Conservation (phyloP, 164 flowering plant species). For the Houttuynia cordata region DNA sequence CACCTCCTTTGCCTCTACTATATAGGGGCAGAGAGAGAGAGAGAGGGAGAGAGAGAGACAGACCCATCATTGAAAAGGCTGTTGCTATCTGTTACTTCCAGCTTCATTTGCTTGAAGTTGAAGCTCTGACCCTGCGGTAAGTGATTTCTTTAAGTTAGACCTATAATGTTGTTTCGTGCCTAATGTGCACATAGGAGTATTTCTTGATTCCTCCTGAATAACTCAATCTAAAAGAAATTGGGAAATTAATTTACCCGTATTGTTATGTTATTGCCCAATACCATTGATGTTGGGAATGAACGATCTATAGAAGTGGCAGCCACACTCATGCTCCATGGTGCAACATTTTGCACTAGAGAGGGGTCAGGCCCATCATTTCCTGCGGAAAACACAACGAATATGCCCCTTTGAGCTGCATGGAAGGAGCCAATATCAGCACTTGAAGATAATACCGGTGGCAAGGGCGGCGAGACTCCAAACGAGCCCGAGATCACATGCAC, state of each 20-base stretch:
- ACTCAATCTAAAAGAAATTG: neutral
- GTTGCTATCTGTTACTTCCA: slow-evolving; percentile 19
- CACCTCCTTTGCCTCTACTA: neutral
- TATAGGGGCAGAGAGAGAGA: neutral
- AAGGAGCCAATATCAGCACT: slow-evolving; percentile 47
- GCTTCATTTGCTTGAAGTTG: slow-evolving; percentile 15
- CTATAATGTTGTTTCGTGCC: too few relatives aligned
- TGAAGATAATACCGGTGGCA: slow-evolving; percentile 28
- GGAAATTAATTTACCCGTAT: slow-evolving; percentile 24
- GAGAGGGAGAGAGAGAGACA: neutral
- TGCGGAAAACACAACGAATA: slow-evolving; percentile 57
- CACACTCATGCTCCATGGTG: slow-evolving; percentile 55
- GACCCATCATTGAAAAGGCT: slow-evolving; percentile 31
- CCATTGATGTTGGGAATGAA: slow-evolving; percentile 33
- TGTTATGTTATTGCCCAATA: slow-evolving; percentile 18
- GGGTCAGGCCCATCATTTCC: slow-evolving; percentile 60
- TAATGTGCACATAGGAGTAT: too few relatives aligned
- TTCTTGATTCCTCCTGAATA: too few relatives aligned
- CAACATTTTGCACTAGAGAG: slow-evolving; percentile 40
- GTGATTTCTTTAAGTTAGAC: too few relatives aligned
- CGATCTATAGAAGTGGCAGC: slow-evolving; percentile 61
- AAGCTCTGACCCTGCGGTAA: slow-evolving; percentile 42
- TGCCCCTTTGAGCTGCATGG: slow-evolving; percentile 48
- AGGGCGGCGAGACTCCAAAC: slow-evolving; percentile 29
- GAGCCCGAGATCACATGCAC: slow-evolving; percentile 61